Conservation (phyloP, 2,329 filamentous ascomycete genomes). For the Chrysoporthe puriensis region DNA sequence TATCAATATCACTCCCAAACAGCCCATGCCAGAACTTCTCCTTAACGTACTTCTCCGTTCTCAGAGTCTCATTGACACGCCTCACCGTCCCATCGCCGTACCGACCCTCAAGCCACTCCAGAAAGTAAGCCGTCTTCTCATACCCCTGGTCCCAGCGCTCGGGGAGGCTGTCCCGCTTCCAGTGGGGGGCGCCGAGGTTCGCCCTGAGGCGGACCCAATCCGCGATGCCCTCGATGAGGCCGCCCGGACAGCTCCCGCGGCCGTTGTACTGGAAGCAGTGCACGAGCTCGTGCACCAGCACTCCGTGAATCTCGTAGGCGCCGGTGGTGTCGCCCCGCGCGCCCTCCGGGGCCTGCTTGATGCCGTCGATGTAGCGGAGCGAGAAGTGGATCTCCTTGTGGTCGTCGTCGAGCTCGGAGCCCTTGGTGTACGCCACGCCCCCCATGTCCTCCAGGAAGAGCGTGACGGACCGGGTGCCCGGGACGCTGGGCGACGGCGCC, state of each 20-base stretch:
- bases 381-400: constrained; percentile 61
- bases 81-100: constrained; percentile 64
- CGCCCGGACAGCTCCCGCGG: constrained; percentile 64
- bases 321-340: constrained; percentile 42
- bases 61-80: constrained; percentile 69
- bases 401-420: constrained; percentile 26
- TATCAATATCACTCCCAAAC: constrained; percentile 66
- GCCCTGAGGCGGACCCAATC: constrained; percentile 87
- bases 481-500: constrained; percentile 1
- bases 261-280: constrained; percentile 90
- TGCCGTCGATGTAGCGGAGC: constrained; percentile 68
- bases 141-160: constrained; percentile 87
- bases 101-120: constrained; percentile 78
- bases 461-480: constrained; percentile 78
- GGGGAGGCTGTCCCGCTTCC: constrained; percentile 60
- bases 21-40: constrained; percentile 69
- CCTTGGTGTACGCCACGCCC: constrained; percentile 86
- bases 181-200: constrained; percentile 78
- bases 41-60: constrained; percentile 66
- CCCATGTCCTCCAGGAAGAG: constrained; percentile 77
- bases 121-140: constrained; percentile 87
- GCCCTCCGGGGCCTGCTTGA: constrained; percentile 38
- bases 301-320: constrained; percentile 72
- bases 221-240: constrained; percentile 87
- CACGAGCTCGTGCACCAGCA: constrained; percentile 89